Evolutionary conservation across 2,329 filamentous ascomycete species (phyloP).

Genomic region (Ilyonectria sp.): DNA sequence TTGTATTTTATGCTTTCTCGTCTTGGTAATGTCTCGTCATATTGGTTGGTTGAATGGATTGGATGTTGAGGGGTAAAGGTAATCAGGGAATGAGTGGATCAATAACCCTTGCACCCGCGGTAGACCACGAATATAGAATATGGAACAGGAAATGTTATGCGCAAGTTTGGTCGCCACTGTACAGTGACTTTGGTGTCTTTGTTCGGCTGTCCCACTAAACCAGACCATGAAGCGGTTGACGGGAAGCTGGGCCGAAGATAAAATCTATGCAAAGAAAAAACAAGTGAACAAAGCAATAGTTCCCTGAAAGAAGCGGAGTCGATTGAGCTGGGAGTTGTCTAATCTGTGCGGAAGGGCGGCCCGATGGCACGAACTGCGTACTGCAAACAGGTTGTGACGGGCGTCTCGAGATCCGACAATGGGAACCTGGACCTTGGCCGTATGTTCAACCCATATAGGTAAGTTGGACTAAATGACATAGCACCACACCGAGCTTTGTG

Average conservation of each 20-base stretch:
- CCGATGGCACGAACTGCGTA: conserved; percentile 1
- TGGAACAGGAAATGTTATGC: not conserved
- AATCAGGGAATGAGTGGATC: not conserved
- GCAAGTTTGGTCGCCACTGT: not conserved
- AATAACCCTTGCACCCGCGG: not conserved
- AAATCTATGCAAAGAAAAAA: not conserved
- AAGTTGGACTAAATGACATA: not conserved
- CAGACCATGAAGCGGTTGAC: not conserved
- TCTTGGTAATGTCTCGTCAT: conserved; percentile 1
- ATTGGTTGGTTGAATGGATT: not conserved
- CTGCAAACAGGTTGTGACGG: not conserved
- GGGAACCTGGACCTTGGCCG: not conserved
- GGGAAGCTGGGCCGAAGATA: conserved; percentile 1
- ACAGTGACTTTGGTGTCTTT: not conserved
- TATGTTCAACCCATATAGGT: not conserved
- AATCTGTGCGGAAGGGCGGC: not conserved
- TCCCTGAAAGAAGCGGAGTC: not conserved
- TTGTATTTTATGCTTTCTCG: not conserved
- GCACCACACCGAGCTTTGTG: not conserved
- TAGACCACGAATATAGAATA: not conserved
- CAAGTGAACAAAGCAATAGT: too few relatives aligned
- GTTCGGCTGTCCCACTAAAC: too few relatives aligned
- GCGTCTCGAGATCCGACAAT: not conserved
- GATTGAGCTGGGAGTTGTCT: not conserved
- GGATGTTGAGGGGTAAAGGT: conserved; percentile 3